phyloP scores from a whole-genome alignment of 495 filamentous ascomycete genomes.

The Patellaria atrata region DNA sequence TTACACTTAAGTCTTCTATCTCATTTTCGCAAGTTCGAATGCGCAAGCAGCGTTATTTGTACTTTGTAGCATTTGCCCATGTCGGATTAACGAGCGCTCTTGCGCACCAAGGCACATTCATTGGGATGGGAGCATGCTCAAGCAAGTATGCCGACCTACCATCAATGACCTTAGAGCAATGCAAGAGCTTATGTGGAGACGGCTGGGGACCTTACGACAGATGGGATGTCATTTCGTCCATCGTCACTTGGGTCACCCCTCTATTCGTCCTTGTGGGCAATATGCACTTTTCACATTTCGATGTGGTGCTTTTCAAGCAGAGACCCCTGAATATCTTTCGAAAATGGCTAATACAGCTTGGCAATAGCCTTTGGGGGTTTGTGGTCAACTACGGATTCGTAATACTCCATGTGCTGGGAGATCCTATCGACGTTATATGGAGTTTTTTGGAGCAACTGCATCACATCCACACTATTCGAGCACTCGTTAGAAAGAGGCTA shows the following conservation, averaged over 20 bases:
- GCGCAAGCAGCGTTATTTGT: too few species aligned
- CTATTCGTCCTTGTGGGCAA: conserved; percentile 11
- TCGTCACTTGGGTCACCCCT: conserved; percentile 7
- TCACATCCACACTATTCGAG: neutral
- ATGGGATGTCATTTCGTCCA: conserved; percentile 9
- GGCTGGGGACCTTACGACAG: conserved; percentile 9
- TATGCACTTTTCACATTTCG: conserved; percentile 12
- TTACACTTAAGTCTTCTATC: too few species aligned
- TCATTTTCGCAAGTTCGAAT: too few species aligned
- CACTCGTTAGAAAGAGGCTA: neutral
- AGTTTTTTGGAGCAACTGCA: conserved; percentile 4
- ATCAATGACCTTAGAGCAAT: conserved; percentile 6
- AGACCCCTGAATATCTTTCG: too few species aligned
- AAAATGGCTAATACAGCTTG: neutral
- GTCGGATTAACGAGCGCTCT: neutral
- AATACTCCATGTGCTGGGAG: conserved; percentile 6
- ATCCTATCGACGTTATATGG: conserved; percentile 13
- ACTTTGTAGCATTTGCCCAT: too few species aligned
- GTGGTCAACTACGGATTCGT: conserved; percentile 9
- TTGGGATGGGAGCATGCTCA: conserved; percentile 1
- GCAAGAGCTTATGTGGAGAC: conserved; percentile 4
- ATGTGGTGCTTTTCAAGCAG: neutral
- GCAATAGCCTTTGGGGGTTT: neutral
- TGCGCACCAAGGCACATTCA: neutral
- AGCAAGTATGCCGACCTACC: neutral